Evolutionary conservation across 2,329 filamentous ascomycete species (phyloP).

Genomic region (Incumbomyces delicatus): DNA sequence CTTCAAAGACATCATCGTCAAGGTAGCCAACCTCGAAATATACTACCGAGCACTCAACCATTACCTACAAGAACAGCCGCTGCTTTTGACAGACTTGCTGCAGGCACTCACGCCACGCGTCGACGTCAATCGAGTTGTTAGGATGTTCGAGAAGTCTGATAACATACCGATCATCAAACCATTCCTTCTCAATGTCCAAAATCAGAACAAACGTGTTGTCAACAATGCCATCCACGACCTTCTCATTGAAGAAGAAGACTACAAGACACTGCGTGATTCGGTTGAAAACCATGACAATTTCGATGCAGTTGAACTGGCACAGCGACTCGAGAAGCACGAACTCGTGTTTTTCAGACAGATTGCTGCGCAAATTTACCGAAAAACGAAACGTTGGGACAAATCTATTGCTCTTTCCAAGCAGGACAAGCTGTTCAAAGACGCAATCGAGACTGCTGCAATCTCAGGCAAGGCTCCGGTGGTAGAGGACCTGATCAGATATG

Average conservation of each 20-base stretch:
- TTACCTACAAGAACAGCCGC: slow-evolving; percentile 94
- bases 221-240: slow-evolving; percentile 98
- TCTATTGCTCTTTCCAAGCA: slow-evolving; percentile 96
- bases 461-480: slow-evolving; percentile 86
- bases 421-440: slow-evolving; percentile 98
- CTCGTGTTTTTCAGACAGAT: slow-evolving; percentile 99
- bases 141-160: slow-evolving; percentile 97
- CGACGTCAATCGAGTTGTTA: slow-evolving; percentile 97
- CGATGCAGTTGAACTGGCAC: slow-evolving; percentile 83
- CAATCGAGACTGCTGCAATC: slow-evolving; percentile 92
- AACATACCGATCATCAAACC: slow-evolving; percentile 98
- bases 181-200: slow-evolving; percentile 91
- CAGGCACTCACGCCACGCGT: slow-evolving; percentile 86
- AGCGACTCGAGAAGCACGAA: slow-evolving; percentile 92
- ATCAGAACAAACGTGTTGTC: slow-evolving; percentile 95
- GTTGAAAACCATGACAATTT: slow-evolving; percentile 99
- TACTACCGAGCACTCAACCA: slow-evolving; percentile 97
- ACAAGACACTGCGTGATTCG: slow-evolving; percentile 95
- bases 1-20: slow-evolving; percentile 97
- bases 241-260: slow-evolving; percentile 96
- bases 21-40: slow-evolving; percentile 96
- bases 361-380: slow-evolving; percentile 95
- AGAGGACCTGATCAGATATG: slow-evolving; percentile 90
- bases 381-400: slow-evolving; percentile 99
- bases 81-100: slow-evolving; percentile 87